Conservation (phyloP, 2,329 filamentous ascomycete genomes). For the Eutypa lata region DNA sequence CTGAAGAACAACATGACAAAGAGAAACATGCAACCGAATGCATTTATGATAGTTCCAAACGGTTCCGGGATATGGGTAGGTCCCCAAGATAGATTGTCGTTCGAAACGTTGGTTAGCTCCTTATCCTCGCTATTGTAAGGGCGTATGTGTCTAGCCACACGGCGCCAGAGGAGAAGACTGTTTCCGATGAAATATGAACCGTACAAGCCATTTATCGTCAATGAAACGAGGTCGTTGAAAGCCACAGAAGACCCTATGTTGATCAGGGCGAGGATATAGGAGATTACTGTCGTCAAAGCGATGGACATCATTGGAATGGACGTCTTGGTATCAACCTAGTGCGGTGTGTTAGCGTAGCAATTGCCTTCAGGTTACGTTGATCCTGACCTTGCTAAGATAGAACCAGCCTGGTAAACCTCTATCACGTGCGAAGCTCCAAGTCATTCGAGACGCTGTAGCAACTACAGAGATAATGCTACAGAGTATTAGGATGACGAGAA, state of each 20-base stretch:
- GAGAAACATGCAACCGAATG: constrained; percentile 10
- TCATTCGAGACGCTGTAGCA: constrained; percentile 12
- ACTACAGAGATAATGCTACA: constrained; percentile 12
- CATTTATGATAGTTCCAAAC: constrained; percentile 10
- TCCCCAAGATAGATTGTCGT: constrained; percentile 11
- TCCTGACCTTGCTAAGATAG: constrained; percentile 13
- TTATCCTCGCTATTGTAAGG: no score
- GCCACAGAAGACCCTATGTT: constrained; percentile 7
- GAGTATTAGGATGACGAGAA: constrained; percentile 9
- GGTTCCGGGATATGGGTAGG: constrained; percentile 11
- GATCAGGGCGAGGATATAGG: constrained; percentile 6
- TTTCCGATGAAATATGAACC: constrained; percentile 8
- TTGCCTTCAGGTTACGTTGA: no score
- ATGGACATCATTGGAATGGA: constrained; percentile 9
- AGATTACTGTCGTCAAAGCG: constrained; percentile 5
- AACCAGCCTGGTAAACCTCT: constrained; percentile 12
- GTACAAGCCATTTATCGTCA: constrained; percentile 7
- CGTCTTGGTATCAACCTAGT: no score
- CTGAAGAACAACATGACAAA: constrained; percentile 11
- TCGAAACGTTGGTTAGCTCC: constrained; percentile 1
- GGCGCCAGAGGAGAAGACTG: constrained; percentile 9
- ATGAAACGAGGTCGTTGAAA: constrained; percentile 9
- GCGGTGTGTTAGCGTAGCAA: no score
- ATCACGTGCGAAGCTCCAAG: constrained; percentile 16
- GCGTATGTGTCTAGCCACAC: constrained; percentile 1